Conservation (phyloP, 441 rosid genomes). For the Pelargonium citronellum region DNA sequence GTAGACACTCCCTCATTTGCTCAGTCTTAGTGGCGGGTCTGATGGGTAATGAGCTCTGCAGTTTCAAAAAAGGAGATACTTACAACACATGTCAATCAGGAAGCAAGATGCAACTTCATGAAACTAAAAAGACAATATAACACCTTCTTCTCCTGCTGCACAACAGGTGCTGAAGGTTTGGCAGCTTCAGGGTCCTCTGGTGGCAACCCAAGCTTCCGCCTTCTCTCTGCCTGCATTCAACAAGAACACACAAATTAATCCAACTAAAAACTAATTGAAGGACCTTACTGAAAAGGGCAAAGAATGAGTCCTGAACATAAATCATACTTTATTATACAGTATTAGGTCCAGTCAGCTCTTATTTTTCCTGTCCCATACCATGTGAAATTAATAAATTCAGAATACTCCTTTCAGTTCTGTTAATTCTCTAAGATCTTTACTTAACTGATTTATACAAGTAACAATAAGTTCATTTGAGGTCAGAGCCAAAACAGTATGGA, state of each 20-base stretch:
- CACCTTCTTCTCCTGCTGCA: conserved; percentile 74
- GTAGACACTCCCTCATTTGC: conserved; percentile 85
- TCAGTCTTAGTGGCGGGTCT: conserved; percentile 90
- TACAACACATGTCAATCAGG: neutral
- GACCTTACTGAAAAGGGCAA: neutral
- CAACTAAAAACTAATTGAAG: conserved; percentile 5
- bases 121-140: neutral
- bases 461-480: too few relatives aligned
- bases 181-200: conserved; percentile 68
- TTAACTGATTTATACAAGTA: too few relatives aligned
- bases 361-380: neutral
- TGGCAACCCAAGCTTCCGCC: conserved; percentile 90
- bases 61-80: conserved; percentile 11
- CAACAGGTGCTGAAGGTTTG: conserved; percentile 58
- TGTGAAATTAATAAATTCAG: neutral
- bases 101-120: neutral
- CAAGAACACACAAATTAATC: conserved; percentile 16
- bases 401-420: neutral
- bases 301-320: neutral
- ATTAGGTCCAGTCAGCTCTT: neutral
- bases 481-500: too few relatives aligned
- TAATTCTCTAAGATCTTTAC: too few relatives aligned
- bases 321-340: neutral
- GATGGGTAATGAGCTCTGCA: conserved; percentile 70
- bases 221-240: conserved; percentile 78